Base-by-base conservation (phyloP, 2,329 filamentous ascomycete genomes). In the Clonostachys chloroleuca region DNA sequence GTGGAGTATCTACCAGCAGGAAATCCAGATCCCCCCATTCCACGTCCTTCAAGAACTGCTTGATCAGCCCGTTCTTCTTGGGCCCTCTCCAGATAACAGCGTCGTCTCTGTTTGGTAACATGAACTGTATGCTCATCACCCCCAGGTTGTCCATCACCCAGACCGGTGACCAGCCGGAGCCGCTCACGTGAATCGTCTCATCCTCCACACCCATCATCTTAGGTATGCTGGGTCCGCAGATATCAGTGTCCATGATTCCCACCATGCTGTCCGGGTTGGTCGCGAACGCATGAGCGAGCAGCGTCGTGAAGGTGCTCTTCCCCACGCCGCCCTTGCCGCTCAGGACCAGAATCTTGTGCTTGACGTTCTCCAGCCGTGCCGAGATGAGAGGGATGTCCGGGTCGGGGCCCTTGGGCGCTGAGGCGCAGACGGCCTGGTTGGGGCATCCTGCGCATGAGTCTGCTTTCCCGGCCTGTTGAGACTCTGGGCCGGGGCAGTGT, bases 181-280 rank as follows among this genome's bases (percentile, higher is more conserved):
- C 86, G 61, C 86, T 94, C 46, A 96, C 83, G 64, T 99, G 94
- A 45, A 99, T 94, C 2, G 88, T 95, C 70, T 99, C 92, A 24
- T 83, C 74, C 67, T 96, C 92, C 1, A 96, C 92, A 34, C 94
- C 94, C 85, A 99, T 92, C 92, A 99, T 97, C 72, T 96, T 96
- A 17, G 94, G 94, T 59, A 99, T 96, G 53, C 84, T 90, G 1
- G 94, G 94, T 0, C 94, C 94, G 69, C 91, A 96, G 52, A 99
- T 96, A 66, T 99, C 94, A 7, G 94, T 95, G 68, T 99, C 94
- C 90, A 97, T 96, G 57, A 99, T 86, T 17, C 92, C 94, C 30
- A 99, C 89, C 2, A 83, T 89, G 48, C 75, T 86, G 42, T 86
- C 81, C 0, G 86, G 83, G 64, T 95, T 89, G 13, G 82, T 81